phyloP scores from a whole-genome alignment of 2,329 filamentous ascomycete species.

The Chrysoporthe cubensis region DNA sequence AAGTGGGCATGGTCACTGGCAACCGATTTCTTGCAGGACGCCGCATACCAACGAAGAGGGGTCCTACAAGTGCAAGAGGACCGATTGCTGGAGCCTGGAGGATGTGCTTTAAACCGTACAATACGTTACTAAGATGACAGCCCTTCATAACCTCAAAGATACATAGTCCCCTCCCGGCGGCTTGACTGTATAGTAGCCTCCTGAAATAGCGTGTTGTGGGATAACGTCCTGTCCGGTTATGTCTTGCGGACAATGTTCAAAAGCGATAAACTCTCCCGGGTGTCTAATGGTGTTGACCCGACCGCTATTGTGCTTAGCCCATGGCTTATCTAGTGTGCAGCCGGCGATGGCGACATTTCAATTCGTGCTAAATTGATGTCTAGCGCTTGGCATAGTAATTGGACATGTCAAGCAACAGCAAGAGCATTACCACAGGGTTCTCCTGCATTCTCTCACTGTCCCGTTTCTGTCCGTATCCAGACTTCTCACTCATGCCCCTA shows the following conservation, averaged over 20 bases:
- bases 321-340: neutral
- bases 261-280: neutral
- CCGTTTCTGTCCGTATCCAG: slow-evolving; percentile 45
- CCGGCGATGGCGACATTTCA: neutral
- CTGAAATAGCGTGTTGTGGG: neutral
- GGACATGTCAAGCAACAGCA: slow-evolving; percentile 73
- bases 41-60: neutral
- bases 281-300: neutral
- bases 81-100: neutral
- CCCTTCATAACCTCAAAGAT: neutral
- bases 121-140: neutral
- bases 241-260: neutral
- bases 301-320: neutral
- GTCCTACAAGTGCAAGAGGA: neutral
- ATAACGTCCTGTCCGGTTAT: neutral
- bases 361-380: neutral
- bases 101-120: neutral
- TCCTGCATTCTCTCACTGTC: slow-evolving; percentile 44
- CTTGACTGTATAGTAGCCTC: neutral
- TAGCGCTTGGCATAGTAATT: slow-evolving; percentile 57
- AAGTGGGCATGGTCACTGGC: neutral
- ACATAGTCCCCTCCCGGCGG: neutral
- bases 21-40: neutral
- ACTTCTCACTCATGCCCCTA: slow-evolving; percentile 68
- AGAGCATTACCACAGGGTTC: slow-evolving; percentile 69